These are phyloP conservation scores for Hippophae gyantsensis DNA, from an alignment of 306 rosid species.

Conservation along the genomic window DNA sequence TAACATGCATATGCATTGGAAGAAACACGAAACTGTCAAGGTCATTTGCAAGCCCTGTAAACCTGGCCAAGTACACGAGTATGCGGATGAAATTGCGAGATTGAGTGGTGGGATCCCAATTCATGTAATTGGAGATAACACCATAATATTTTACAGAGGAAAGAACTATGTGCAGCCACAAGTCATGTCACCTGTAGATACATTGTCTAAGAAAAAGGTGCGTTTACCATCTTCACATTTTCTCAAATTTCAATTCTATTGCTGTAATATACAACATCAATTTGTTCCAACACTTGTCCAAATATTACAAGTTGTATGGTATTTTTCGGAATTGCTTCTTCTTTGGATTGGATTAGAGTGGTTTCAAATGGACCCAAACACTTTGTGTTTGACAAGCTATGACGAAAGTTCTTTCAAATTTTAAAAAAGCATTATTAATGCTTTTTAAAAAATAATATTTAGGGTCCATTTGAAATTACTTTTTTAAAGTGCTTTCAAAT, in stretches of 20 bases:
- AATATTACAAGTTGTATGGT: too few species aligned
- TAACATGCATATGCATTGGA: constrained; percentile 99
- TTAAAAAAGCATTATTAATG: too few species aligned
- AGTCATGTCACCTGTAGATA: constrained; percentile 80
- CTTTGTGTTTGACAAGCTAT: too few species aligned
- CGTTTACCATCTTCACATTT: constrained; percentile 17
- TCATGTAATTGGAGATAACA: constrained; percentile 71
- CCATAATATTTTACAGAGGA: constrained; percentile 77
- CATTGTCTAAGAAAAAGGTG: constrained; percentile 85
- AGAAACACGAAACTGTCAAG: constrained; percentile 89
- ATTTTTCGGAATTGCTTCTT: too few species aligned
- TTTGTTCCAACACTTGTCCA: too few species aligned
- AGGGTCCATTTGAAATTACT: too few species aligned
- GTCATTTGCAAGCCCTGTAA: constrained; percentile 76
- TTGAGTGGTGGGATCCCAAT: constrained; percentile 87
- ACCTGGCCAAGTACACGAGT: constrained; percentile 79
- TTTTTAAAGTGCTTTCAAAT: too few species aligned
- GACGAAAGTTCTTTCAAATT: too few species aligned
- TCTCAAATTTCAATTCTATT: constrained; percentile 11
- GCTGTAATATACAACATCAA: background rate
- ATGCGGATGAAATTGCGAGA: constrained; percentile 76
- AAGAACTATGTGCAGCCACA: constrained; percentile 70
- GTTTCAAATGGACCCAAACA: too few species aligned
- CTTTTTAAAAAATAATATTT: too few species aligned
- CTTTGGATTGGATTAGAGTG: too few species aligned